phyloP scores from a whole-genome alignment of 2,329 filamentous ascomycete species.

The Domatiomyces globalis region DNA sequence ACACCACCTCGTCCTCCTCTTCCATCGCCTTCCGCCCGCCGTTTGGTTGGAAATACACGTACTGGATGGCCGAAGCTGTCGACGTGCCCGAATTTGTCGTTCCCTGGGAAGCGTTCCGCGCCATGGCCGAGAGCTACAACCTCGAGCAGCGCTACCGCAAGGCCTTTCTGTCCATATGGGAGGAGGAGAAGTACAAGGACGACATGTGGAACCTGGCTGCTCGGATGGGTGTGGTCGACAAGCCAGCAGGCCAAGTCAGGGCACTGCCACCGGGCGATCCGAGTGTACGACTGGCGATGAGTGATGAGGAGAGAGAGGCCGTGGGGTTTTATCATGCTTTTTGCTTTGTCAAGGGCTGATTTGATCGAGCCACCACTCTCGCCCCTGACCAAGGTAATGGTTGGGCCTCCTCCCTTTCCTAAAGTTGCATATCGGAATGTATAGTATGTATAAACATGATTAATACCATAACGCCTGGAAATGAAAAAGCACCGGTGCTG shows the following conservation, averaged over 20 bases:
- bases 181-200: conserved; percentile 72
- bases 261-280: not conserved
- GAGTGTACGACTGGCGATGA: conserved; percentile 45
- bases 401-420: too few species aligned
- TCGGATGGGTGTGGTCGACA: conserved; percentile 81
- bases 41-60: conserved; percentile 96
- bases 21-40: conserved; percentile 89
- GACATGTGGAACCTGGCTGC: conserved; percentile 74
- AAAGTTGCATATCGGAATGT: too few species aligned
- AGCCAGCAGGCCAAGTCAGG: conserved; percentile 40
- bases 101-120: conserved; percentile 94
- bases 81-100: conserved; percentile 97
- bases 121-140: conserved; percentile 90
- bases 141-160: conserved; percentile 90
- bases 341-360: conserved; percentile 85
- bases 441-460: too few species aligned
- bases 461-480: too few species aligned
- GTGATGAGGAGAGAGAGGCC: conserved; percentile 80
- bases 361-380: not conserved
- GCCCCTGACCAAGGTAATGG: not conserved
- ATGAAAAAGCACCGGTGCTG: too few species aligned
- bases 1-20: not conserved
- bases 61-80: conserved; percentile 89
- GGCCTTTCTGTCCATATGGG: conserved; percentile 80
- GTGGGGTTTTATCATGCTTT: conserved; percentile 80